Evolutionary conservation across 495 filamentous ascomycete species (phyloP).

Genomic region (Sphaerosporella brunnea): DNA sequence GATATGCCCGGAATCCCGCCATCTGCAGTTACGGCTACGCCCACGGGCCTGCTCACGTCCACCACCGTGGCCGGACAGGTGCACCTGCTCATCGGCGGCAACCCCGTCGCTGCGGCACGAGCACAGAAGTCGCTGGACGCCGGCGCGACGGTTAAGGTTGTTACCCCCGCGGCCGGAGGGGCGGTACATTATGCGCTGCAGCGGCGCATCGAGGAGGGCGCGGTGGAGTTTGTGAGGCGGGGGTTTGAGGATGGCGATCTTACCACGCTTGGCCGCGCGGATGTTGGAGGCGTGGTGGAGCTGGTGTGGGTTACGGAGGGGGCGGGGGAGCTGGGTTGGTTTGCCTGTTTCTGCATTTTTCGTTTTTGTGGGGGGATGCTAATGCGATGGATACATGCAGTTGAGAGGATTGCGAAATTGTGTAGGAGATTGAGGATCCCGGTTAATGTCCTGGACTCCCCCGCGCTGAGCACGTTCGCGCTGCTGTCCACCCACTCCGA

Average conservation of each 20-base stretch:
- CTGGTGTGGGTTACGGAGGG: slow-evolving; percentile 66
- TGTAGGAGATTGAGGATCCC: slow-evolving; percentile 72
- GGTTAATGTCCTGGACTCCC: slow-evolving; percentile 79
- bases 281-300: slow-evolving; percentile 66
- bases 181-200: slow-evolving; percentile 53
- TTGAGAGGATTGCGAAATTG: slow-evolving; percentile 47
- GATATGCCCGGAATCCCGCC: not conserved
- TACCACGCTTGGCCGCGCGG: slow-evolving; percentile 54
- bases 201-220: slow-evolving; percentile 52
- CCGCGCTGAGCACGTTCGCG: slow-evolving; percentile 65
- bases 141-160: slow-evolving; percentile 73
- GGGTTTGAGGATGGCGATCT: slow-evolving; percentile 59
- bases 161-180: slow-evolving; percentile 42
- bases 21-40: not conserved
- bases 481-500: slow-evolving; percentile 75
- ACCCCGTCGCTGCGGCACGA: slow-evolving; percentile 67
- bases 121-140: slow-evolving; percentile 63
- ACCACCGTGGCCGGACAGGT: slow-evolving; percentile 56
- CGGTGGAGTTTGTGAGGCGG: slow-evolving; percentile 53
- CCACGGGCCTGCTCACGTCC: slow-evolving; percentile 44
- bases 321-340: slow-evolving; percentile 14
- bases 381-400: slow-evolving; percentile 1
- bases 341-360: slow-evolving; percentile 24
- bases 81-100: slow-evolving; percentile 74
- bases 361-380: slow-evolving; percentile 2